These are phyloP conservation scores for Hsuehochloa calcarea DNA, from an alignment of 176 grass and related monocot species.

Conservation along the genomic window DNA sequence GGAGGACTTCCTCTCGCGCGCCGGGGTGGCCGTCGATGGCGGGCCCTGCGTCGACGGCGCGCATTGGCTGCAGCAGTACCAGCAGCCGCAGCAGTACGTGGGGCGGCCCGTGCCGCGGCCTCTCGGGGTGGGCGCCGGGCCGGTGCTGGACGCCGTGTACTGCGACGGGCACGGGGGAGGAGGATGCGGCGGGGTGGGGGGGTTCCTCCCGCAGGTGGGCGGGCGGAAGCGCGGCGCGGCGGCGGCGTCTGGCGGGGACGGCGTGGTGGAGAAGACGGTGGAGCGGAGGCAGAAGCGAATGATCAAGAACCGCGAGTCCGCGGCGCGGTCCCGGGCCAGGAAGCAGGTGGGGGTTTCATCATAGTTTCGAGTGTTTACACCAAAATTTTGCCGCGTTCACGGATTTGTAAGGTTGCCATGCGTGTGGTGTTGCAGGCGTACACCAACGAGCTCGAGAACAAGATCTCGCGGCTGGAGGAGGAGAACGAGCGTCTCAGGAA, in stretches of 20 bases:
- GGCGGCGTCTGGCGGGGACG: slow-evolving; percentile 24
- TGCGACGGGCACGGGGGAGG: slow-evolving; percentile 14
- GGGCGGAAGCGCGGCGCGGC: slow-evolving; percentile 55
- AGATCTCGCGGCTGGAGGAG: slow-evolving; percentile 65
- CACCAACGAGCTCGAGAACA: slow-evolving; percentile 90
- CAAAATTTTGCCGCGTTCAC: not conserved
- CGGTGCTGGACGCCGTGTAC: slow-evolving; percentile 52
- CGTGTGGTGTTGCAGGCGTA: slow-evolving; percentile 51
- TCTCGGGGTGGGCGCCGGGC: slow-evolving; percentile 12
- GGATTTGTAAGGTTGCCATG: not conserved
- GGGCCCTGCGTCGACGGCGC: slow-evolving; percentile 8
- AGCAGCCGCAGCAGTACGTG: slow-evolving; percentile 29
- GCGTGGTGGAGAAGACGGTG: slow-evolving; percentile 58
- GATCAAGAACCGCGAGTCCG: slow-evolving; percentile 98
- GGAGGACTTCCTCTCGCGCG: slow-evolving; percentile 82
- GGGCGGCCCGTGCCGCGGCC: slow-evolving; percentile 33
- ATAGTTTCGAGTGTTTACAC: not conserved
- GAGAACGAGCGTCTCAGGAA: slow-evolving; percentile 59
- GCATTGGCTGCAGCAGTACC: slow-evolving; percentile 47
- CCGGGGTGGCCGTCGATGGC: slow-evolving; percentile 46
- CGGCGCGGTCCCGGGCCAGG: slow-evolving; percentile 83
- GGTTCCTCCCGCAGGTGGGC: slow-evolving; percentile 37
- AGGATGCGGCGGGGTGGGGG: not conserved
- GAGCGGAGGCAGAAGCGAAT: slow-evolving; percentile 95
- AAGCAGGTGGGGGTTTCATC: slow-evolving; percentile 56